Base-by-base conservation (phyloP, 2,329 filamentous ascomycete species). In the Mollisia scopiformis region DNA sequence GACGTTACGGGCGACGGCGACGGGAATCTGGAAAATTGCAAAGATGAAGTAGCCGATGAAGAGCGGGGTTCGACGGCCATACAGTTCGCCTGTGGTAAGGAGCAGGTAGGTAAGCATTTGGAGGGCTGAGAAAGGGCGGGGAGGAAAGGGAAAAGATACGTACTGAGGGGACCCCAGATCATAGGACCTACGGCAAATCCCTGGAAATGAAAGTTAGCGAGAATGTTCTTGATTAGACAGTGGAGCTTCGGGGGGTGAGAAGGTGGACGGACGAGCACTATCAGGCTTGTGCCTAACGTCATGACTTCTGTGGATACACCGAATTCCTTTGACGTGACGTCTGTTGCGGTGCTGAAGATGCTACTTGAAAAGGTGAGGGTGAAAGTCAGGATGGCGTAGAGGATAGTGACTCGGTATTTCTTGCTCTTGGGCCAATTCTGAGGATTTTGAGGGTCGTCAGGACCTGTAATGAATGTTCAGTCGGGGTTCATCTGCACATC, bases 1-100 rank as follows among this genome's bases (percentile, higher is more conserved):
- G 85, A 83, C 23, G 79, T 80, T 4, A n/a, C n/a, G n/a, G n/a
- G 39, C 39, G 7, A 43, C 39, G 19, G 39, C 39, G 11, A 43
- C 19, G 16, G 39, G 39, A 43, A 43, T 21, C 21, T 43, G 39
- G 19, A 43, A 43, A 7, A 43, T 43, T 6, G 10, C 7, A 16
- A 43, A 43, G 19, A 43, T 7, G 10, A 16, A 14, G 19, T 19
- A 16, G 10, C 39, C 39, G 16, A 43, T 19, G 16, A 43, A 43
- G 6, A 21, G 7, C 10, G 39, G 39, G 7, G 8, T 16, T 11
- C 8, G 19, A 8, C 39, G 39, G 19, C 39, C 39, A 43, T 19
- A 43, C 16, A 43, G 8, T 43, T 43, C 39, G 8, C n/a, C n/a
- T n/a, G n/a, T n/a, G n/a, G n/a, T n/a, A n/a, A n/a, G n/a, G n/a